phyloP scores from a whole-genome alignment of 148 eudicot species.

The Cornus kousa region DNA sequence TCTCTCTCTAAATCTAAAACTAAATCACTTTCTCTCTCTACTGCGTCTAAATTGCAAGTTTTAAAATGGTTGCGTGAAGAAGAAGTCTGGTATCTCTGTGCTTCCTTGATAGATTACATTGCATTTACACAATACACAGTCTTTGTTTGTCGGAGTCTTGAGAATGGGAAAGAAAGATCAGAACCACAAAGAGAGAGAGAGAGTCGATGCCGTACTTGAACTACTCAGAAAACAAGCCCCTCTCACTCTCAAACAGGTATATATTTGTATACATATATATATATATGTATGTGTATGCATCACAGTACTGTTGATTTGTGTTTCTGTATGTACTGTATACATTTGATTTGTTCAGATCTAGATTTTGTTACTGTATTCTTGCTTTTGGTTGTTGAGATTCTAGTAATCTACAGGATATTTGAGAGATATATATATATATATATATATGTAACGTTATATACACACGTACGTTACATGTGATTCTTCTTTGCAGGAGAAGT shows the following conservation, averaged over 20 bases:
- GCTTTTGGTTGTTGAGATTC: background rate
- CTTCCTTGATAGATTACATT: conserved; percentile 17
- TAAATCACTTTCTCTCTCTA: conserved; percentile 2
- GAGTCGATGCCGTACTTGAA: conserved; percentile 65
- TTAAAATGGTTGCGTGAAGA: conserved; percentile 29
- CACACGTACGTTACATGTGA: background rate
- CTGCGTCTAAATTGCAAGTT: background rate
- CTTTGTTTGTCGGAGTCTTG: background rate
- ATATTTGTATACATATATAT: too few relatives aligned
- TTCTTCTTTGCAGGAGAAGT: conserved; percentile 62
- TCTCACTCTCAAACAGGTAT: conserved; percentile 84
- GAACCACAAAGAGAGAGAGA: conserved; percentile 34
- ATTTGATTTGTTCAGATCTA: background rate
- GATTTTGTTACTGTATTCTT: background rate
- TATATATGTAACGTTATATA: background rate
- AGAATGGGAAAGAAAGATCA: conserved; percentile 72
- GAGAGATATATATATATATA: background rate
- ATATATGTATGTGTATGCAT: background rate
- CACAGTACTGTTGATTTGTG: background rate
- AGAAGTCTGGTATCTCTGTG: conserved; percentile 39
- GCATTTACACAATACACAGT: background rate
- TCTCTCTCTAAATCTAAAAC: background rate
- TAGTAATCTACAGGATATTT: background rate
- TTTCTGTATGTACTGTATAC: background rate
- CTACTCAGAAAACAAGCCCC: conserved; percentile 74